Evolutionary conservation across 2,329 filamentous ascomycete genomes (phyloP).

Genomic region (Aureobasidium uvarum): DNA sequence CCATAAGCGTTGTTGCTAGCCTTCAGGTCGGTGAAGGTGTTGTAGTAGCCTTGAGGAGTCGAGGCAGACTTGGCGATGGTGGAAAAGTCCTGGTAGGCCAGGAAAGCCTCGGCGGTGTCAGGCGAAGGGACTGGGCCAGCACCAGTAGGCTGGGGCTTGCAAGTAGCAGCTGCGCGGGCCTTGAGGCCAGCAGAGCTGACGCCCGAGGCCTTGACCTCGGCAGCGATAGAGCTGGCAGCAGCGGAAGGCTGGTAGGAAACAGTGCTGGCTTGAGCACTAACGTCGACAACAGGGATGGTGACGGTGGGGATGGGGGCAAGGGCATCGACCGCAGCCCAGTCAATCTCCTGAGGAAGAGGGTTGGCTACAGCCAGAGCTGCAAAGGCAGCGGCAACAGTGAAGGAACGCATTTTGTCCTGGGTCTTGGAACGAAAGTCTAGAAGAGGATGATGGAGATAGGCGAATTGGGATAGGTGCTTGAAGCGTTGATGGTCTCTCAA

Average conservation of each 20-base stretch:
- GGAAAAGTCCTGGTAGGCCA: constrained; percentile 29
- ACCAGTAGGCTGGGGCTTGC: constrained; percentile 16
- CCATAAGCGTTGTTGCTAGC: constrained; percentile 30
- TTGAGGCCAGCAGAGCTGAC: constrained; percentile 8
- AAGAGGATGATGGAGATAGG: not conserved
- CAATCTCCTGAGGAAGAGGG: constrained; percentile 29
- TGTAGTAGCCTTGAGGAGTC: constrained; percentile 29
- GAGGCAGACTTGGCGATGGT: constrained; percentile 28
- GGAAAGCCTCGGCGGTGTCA: constrained; percentile 31
- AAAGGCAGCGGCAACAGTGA: constrained; percentile 22
- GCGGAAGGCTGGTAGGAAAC: constrained; percentile 28
- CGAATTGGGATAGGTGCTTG: not conserved
- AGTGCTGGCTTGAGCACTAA: constrained; percentile 24
- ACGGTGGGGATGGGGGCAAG: constrained; percentile 24
- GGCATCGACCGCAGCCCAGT: constrained; percentile 28
- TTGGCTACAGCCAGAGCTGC: constrained; percentile 25
- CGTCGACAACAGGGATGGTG: constrained; percentile 26
- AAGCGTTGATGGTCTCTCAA: not conserved
- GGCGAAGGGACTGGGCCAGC: constrained; percentile 15
- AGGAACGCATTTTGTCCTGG: constrained; percentile 21
- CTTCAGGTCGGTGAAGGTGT: constrained; percentile 30
- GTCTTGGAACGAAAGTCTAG: not conserved
- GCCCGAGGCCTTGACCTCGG: constrained; percentile 12
- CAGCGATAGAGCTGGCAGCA: constrained; percentile 17
- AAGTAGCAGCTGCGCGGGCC: constrained; percentile 1